A percentile compares a stretch with the other conserved stretches of the same genome.
phyloP scores from a whole-genome alignment of 2,329 filamentous ascomycete species.

The Curvularia lunata region DNA sequence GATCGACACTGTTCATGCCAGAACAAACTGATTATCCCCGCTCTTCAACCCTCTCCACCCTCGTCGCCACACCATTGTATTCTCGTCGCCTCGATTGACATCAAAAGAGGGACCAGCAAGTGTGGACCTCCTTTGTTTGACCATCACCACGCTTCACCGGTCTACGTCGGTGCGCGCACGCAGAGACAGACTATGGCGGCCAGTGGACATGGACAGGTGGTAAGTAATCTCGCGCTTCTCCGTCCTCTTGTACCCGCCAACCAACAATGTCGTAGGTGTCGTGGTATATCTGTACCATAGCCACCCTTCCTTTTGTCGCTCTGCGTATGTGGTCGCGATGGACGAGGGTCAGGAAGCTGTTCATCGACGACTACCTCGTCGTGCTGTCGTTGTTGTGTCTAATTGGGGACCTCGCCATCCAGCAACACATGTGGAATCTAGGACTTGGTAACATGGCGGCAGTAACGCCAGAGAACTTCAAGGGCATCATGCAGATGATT shows the following conservation, averaged over 20 bases:
- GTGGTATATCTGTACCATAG: conserved; percentile 45
- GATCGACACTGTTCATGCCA: conserved; percentile 6
- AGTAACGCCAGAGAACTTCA: conserved; percentile 21
- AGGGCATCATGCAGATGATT: conserved; percentile 46
- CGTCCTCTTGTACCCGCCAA: too few species aligned
- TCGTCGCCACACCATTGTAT: not conserved
- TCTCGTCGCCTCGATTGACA: not conserved
- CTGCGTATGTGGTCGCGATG: conserved; percentile 40
- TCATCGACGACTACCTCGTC: conserved; percentile 43
- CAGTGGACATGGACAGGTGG: conserved; percentile 31
- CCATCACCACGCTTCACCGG: conserved; percentile 6
- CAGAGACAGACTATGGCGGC: conserved; percentile 13
- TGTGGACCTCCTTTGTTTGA: conserved; percentile 4
- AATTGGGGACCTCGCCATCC: conserved; percentile 26
- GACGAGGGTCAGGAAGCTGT: conserved; percentile 35
- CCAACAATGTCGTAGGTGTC: conserved; percentile 31
- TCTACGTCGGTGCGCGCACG: conserved; percentile 2
- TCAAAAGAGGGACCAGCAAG: not conserved
- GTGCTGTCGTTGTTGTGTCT: conserved; percentile 40
- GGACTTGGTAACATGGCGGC: conserved; percentile 33
- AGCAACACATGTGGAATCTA: conserved; percentile 46
- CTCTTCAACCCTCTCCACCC: not conserved
- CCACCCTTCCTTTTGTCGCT: conserved; percentile 35
- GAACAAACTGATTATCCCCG: not conserved
- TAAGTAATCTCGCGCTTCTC: conserved; percentile 14